Evolutionary conservation across 1,139 yeast genomes (phyloP), one percentile per base, ranked within the genome.

Genomic region (Blastobotrys ciferrii): DNA sequence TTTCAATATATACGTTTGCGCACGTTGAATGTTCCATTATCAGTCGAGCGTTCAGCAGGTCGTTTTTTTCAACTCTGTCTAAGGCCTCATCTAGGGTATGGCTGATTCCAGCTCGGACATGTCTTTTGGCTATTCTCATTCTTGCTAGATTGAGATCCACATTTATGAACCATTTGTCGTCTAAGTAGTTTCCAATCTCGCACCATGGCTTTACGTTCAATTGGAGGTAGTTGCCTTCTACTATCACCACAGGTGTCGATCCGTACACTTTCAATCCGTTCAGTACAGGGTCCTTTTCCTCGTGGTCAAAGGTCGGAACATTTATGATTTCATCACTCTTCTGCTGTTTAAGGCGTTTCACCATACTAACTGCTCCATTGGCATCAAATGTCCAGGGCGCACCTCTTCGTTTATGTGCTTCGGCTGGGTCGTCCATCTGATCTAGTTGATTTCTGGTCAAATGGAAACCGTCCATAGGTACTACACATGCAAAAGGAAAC

Each of bases 381-480:
- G 87, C 76, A 63, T 91, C 89, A 67, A 89, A 89, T 0, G 97
- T 88, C 59, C 76, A 80, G 0, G 96, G 94, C 0, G 96, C 85
- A 0, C 97, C 97, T 46, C 97, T 75, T 54, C 88, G 71, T 35
- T 69, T 65, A 33, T 80, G 68, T 0, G 95, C 92, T 35, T 69
- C 72, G 4, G 62, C 71, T 0, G 87, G 73, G 56, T 87, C 76
- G 2, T 70, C 66, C 63, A 85, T 74, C 42, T 66, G 54, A 20
- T 69, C 72, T 28, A 91, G 69, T 46, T 78, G 76, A 0, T 65
- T 54, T 37, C 92, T 68, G 9, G 88, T 81, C 30, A 81, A 71
- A 64, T 91, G 98, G 62, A 77, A 91, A 7, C 98, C 98, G 67
- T 68, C 64, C 91, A 97, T 62, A 84, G 88, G 63, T 88, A 91